Evolutionary conservation across 2,329 filamentous ascomycete species (phyloP).

Genomic region (Aspergillus bombycis): DNA sequence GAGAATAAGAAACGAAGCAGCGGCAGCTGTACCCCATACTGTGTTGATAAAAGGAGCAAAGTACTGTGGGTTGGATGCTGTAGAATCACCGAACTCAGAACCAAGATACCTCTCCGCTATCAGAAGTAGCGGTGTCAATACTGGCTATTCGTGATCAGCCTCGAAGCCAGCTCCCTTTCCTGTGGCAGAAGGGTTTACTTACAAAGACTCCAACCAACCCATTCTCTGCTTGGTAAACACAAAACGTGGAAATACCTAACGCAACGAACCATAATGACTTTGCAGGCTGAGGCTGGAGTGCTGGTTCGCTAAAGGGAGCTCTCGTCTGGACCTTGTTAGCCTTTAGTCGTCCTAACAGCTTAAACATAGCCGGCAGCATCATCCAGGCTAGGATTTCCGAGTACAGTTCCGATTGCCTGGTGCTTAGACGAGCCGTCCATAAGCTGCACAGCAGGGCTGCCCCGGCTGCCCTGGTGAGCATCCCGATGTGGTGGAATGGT

Average conservation of each 20-base stretch:
- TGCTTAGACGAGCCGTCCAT: conserved; percentile 1
- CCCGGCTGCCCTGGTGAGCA: conserved; percentile 1
- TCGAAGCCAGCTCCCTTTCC: background rate
- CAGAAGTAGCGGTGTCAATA: conserved; percentile 36
- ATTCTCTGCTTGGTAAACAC: conserved; percentile 7
- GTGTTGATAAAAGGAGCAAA: conserved; percentile 23
- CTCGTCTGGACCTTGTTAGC: background rate
- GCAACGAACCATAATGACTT: conserved; percentile 13
- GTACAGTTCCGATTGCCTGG: conserved; percentile 4
- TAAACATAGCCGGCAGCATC: conserved; percentile 7
- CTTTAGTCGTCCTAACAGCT: background rate
- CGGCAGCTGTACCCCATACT: conserved; percentile 25
- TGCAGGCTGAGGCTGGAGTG: background rate
- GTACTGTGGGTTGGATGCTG: conserved; percentile 10
- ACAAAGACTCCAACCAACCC: conserved; percentile 8
- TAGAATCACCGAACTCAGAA: conserved; percentile 3
- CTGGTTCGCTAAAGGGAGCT: background rate
- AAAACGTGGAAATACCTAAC: background rate
- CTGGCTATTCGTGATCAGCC: conserved; percentile 29
- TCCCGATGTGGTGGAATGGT: background rate
- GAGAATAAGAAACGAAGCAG: conserved; percentile 26
- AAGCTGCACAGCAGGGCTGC: conserved; percentile 11
- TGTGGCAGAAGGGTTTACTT: background rate
- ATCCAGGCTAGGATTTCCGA: conserved; percentile 14
- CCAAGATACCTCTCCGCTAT: conserved; percentile 26